These are phyloP conservation scores for Suillus spraguei DNA, from an alignment of 768 basidiomycete species.

Conservation along the genomic window DNA sequence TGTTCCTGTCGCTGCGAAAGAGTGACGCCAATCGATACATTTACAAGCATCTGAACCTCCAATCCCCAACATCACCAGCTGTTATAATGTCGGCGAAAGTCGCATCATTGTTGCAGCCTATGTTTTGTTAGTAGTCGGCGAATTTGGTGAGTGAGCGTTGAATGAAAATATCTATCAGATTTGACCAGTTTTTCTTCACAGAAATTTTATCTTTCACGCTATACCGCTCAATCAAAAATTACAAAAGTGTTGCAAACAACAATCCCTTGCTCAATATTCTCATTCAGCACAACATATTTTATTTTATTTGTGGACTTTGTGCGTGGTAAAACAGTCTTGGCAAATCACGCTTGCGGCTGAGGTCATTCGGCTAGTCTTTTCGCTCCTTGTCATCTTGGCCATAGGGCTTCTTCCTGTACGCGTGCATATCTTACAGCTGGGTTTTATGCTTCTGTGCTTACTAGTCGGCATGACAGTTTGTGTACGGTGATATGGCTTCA, in stretches of 20 bases:
- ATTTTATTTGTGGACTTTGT: slow-evolving; percentile 9
- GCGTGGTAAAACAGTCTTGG: background rate
- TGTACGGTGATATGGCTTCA: slow-evolving; percentile 7
- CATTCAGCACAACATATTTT: slow-evolving; percentile 12
- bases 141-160: slow-evolving; percentile 4
- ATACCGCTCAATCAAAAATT: slow-evolving; percentile 8
- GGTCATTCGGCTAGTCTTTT: background rate
- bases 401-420: slow-evolving; percentile 3
- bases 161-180: background rate
- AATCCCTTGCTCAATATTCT: slow-evolving; percentile 4
- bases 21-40: background rate
- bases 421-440: background rate
- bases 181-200: background rate
- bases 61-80: slow-evolving; percentile 4
- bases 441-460: background rate
- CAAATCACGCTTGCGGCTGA: background rate
- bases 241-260: background rate
- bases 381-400: slow-evolving; percentile 4
- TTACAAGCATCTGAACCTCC: slow-evolving; percentile 6
- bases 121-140: background rate
- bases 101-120: slow-evolving; percentile 1
- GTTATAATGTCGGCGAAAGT: slow-evolving; percentile 8
- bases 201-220: slow-evolving; percentile 9
- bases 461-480: background rate
- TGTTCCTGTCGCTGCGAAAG: background rate